Base-by-base conservation (phyloP, 495 filamentous ascomycete genomes). In the Neurospora sp. region DNA sequence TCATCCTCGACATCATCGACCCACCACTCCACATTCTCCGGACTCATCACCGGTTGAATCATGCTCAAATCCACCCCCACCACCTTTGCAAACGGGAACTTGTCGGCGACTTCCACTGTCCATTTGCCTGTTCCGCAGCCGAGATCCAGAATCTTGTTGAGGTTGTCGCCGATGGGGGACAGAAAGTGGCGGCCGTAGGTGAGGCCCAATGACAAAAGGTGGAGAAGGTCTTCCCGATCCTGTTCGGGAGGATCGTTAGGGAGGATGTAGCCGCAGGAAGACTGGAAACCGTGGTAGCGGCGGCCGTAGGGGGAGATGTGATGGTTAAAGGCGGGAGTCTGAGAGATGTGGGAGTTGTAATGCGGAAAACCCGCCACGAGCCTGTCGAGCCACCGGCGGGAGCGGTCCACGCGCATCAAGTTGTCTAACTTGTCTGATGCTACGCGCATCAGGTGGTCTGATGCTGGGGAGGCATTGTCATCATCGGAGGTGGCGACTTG, bases 71-170 rank as follows among this genome's bases (percentile, higher is more conserved):
- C 79, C 48, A 75, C 74, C 1, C 82, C 82, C 11, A 75, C 69
- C 11, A 86, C 74, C 35, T 76, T 48, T 14, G 83, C 82, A 54
- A 70, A 74, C 16, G 82, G 82, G 46, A 74, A 83, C 44, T 72
- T 54, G 42, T 83, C 79, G 39, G 78, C 87, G 66, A 88, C 75
- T 73, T 90, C 89, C 69, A 91, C 88, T 2, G 89, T 85, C 90
- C 90, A 91, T 75, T 84, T 82, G 27, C 84, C 88, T 0, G 87
- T 89, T n/a, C 88, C 88, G 1, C 88, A 89, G 40, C 90, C 89
- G 35, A 91, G 84, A 75, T 91, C 90, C 38, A 92, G 83, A 38
- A 91, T 87, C 70, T 80, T 81, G 62, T 84, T 76, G 3, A 87
- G 86, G 27, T 85, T 74, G 48, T 79, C 62, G 39, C 38, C 35